These are phyloP conservation scores for Venturia pyrina DNA, from an alignment of 2,329 filamentous ascomycete species.

Conservation along the genomic window DNA sequence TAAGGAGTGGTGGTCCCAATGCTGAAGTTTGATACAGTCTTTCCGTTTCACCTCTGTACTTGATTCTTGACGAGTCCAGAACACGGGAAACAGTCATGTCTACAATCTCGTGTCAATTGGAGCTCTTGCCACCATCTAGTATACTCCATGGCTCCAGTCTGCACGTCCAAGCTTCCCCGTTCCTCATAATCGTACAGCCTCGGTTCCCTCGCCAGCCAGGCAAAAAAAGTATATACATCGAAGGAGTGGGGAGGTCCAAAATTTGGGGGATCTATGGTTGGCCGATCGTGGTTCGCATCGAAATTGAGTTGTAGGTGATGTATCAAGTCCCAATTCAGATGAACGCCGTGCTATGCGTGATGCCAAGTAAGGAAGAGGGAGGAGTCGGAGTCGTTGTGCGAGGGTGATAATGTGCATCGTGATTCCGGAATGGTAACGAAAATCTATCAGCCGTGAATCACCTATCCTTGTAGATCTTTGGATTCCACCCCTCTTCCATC, in stretches of 20 bases:
- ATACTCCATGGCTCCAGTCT: not conserved
- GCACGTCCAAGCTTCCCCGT: not conserved
- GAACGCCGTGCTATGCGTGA: not conserved
- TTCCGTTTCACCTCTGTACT: too few relatives aligned
- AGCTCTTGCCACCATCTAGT: not conserved
- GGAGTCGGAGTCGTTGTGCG: not conserved
- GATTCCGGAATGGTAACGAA: not conserved
- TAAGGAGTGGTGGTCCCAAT: too few relatives aligned
- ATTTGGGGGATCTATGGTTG: not conserved
- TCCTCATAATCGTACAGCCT: not conserved
- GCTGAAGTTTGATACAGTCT: too few relatives aligned
- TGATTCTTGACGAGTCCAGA: too few relatives aligned
- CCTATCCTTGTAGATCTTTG: constrained; percentile 81
- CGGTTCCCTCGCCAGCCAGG: not conserved
- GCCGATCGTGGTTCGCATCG: not conserved
- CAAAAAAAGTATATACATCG: not conserved
- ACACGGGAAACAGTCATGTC: not conserved
- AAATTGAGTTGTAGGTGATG: not conserved
- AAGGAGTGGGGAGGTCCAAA: not conserved
- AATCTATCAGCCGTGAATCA: not conserved
- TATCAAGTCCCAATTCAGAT: not conserved
- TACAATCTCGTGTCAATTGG: not conserved
- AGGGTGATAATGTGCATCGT: not conserved
- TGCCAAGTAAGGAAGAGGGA: not conserved
- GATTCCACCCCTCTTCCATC: constrained; percentile 78